phyloP scores from a whole-genome alignment of 306 rosid genomes.

The Hippophae tibetana region DNA sequence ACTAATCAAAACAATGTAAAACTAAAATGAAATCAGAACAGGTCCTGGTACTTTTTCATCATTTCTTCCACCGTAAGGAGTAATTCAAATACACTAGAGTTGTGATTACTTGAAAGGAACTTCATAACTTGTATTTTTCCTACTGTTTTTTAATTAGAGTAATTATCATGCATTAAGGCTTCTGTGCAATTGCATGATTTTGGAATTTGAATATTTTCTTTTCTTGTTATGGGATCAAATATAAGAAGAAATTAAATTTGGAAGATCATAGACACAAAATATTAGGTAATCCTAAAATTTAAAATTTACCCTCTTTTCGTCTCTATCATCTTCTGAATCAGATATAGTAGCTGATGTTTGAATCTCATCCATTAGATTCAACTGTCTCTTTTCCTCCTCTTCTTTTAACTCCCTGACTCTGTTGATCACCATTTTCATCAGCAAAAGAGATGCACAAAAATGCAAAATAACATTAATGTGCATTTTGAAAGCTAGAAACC shows the following conservation, averaged over 20 bases:
- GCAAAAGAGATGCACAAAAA: conserved; percentile 10
- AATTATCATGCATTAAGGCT: too few species aligned
- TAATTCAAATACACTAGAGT: too few species aligned
- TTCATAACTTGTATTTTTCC: neutral
- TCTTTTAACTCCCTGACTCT: conserved; percentile 70
- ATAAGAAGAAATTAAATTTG: neutral
- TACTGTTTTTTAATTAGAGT: too few species aligned
- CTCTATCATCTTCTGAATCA: conserved; percentile 45
- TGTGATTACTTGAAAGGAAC: neutral
- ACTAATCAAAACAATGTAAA: neutral
- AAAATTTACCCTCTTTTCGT: conserved; percentile 57
- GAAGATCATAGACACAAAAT: neutral
- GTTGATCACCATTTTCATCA: conserved; percentile 22
- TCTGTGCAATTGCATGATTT: too few species aligned
- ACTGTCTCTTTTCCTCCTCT: conserved; percentile 42
- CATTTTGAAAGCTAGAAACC: conserved; percentile 24
- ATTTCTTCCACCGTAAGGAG: neutral
- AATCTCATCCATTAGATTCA: conserved; percentile 34
- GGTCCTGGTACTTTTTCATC: neutral
- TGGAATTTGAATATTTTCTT: too few species aligned
- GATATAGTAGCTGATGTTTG: conserved; percentile 47
- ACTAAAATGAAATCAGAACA: neutral
- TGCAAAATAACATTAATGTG: conserved; percentile 9
- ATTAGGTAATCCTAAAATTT: conserved; percentile 1
- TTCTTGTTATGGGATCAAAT: too few species aligned